Conservation (phyloP, 208 protist genomes). For the Leishmania tarentolae region DNA sequence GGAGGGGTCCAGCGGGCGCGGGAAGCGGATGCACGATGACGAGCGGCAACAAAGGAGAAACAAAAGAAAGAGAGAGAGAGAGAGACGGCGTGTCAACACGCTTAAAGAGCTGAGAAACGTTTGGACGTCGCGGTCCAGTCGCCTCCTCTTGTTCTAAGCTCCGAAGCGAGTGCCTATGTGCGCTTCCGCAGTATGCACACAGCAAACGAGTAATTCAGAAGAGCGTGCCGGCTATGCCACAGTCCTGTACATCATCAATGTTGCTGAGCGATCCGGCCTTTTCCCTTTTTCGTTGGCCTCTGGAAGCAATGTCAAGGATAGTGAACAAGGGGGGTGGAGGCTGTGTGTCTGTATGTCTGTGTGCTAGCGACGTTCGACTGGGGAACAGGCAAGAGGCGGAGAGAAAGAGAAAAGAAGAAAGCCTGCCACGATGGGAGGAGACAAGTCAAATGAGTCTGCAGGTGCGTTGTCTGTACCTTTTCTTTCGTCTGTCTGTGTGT, state of each 20-base stretch:
- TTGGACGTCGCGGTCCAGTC: too few species aligned
- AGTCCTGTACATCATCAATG: background rate
- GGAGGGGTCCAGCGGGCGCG: background rate
- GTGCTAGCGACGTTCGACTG: background rate
- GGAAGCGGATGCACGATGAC: background rate
- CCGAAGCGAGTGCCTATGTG: background rate
- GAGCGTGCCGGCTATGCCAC: background rate
- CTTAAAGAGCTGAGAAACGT: too few species aligned
- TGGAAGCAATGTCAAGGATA: background rate
- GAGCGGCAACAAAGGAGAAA: background rate
- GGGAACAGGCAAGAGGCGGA: too few species aligned
- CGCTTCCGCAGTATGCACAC: background rate
- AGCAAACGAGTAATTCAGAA: background rate
- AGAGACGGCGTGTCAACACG: background rate
- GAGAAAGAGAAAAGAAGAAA: background rate
- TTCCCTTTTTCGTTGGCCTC: background rate
- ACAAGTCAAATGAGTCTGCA: background rate
- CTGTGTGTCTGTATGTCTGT: too few species aligned
- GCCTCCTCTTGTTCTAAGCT: background rate
- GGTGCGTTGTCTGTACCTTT: background rate
- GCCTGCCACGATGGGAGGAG: background rate
- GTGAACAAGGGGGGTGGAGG: background rate
- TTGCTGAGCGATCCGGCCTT: background rate
- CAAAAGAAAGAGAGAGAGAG: background rate
- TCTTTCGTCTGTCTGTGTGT: background rate